Conservation (phyloP, 208 protist genomes). For the Crithidia thermophila region DNA sequence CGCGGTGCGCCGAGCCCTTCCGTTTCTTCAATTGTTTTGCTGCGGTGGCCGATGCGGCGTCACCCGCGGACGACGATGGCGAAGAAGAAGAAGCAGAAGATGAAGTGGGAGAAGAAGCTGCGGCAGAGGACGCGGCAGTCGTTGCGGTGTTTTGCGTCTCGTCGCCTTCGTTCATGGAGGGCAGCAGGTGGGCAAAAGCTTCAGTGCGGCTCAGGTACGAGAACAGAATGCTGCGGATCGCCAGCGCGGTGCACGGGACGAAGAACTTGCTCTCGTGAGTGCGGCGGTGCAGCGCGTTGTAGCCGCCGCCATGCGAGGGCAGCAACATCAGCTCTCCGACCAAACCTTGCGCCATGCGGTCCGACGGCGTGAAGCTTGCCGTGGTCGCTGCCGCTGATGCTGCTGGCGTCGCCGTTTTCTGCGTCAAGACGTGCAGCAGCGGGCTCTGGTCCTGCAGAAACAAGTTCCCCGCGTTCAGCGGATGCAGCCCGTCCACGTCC, state of each 20-base stretch:
- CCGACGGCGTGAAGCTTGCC: neutral
- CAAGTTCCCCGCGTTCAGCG: constrained; percentile 88
- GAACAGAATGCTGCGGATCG: constrained; percentile 61
- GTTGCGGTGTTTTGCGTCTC: neutral
- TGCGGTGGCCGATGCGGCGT: neutral
- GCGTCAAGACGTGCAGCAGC: constrained; percentile 3
- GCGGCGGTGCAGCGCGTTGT: constrained; percentile 29
- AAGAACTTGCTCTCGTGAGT: constrained; percentile 62
- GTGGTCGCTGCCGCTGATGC: neutral
- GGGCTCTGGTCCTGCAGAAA: constrained; percentile 70
- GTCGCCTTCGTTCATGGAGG: neutral
- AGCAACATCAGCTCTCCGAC: constrained; percentile 28
- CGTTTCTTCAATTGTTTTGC: too few species aligned
- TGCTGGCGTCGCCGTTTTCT: neutral
- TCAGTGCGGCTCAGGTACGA: constrained; percentile 44
- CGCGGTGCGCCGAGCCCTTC: constrained; percentile 2
- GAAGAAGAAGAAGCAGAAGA: neutral
- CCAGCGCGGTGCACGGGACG: constrained; percentile 66
- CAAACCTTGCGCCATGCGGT: neutral
- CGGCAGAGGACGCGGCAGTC: neutral
- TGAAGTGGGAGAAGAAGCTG: neutral
- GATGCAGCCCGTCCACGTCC: constrained; percentile 95
- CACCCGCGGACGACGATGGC: neutral
- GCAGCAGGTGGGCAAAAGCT: constrained; percentile 10
- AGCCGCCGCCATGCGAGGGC: constrained; percentile 14